A percentile compares a stretch with the other conserved stretches of the same genome.
These are phyloP conservation scores for Kluyveromyces siamensis DNA, from an alignment of 805 yeast genomes.

Conservation along the genomic window DNA sequence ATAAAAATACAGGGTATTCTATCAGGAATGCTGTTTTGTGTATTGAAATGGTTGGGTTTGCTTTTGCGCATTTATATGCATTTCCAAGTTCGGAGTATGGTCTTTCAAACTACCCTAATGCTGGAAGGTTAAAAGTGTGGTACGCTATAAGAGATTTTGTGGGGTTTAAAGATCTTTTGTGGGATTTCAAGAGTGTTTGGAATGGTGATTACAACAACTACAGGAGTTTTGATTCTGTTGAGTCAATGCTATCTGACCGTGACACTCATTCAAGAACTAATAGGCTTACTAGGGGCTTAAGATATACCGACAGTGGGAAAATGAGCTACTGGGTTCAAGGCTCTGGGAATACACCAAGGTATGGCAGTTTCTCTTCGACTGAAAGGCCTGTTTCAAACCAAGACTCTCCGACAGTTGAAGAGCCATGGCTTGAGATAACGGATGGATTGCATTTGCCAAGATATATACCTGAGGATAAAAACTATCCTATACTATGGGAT, in stretches of 20 bases:
- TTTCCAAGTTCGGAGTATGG: slow-evolving; percentile 73
- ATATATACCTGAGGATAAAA: slow-evolving; percentile 25
- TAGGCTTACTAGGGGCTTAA: slow-evolving; percentile 70
- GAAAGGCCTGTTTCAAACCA: neutral
- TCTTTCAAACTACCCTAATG: slow-evolving; percentile 50
- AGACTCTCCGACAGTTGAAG: slow-evolving; percentile 4
- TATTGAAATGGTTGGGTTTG: slow-evolving; percentile 76
- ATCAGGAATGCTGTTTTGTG: slow-evolving; percentile 77
- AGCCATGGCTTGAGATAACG: slow-evolving; percentile 20
- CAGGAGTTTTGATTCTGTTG: slow-evolving; percentile 73
- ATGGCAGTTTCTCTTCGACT: slow-evolving; percentile 2
- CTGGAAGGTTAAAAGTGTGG: slow-evolving; percentile 50
- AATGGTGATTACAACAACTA: slow-evolving; percentile 73
- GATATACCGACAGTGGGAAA: slow-evolving; percentile 72
- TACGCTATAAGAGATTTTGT: slow-evolving; percentile 70
- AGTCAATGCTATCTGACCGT: slow-evolving; percentile 60
- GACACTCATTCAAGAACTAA: slow-evolving; percentile 54
- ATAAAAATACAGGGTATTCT: slow-evolving; percentile 39
- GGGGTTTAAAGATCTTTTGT: slow-evolving; percentile 66
- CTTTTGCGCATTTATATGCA: slow-evolving; percentile 81
- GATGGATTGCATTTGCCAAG: slow-evolving; percentile 8
- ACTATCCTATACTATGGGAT: slow-evolving; percentile 28
- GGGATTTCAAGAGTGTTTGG: slow-evolving; percentile 64
- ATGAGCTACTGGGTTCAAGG: slow-evolving; percentile 69
- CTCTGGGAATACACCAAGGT: slow-evolving; percentile 1